These are phyloP conservation scores for Neoscytalidium dimidiatum DNA, from an alignment of 2,329 filamentous ascomycete genomes.

Conservation along the genomic window DNA sequence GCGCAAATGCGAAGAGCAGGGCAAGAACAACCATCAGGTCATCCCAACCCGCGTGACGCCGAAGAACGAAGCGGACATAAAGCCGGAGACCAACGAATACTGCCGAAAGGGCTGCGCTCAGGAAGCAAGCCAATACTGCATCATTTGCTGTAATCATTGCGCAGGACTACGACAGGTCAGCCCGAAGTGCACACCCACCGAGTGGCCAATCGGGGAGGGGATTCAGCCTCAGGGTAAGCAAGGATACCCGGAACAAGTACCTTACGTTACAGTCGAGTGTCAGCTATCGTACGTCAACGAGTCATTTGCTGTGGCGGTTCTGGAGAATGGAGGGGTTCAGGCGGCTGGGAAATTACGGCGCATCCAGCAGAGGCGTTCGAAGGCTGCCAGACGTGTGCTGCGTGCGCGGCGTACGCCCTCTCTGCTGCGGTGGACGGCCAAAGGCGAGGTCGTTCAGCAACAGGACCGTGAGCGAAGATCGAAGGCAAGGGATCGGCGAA, in stretches of 20 bases:
- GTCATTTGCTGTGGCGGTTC: neutral
- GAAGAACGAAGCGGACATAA: neutral
- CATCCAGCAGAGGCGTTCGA: too few species aligned
- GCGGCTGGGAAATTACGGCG: neutral
- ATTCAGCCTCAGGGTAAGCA: neutral
- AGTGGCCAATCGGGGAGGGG: neutral
- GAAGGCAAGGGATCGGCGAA: neutral
- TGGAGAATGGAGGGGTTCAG: neutral
- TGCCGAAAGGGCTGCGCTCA: neutral
- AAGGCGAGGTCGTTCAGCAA: too few species aligned
- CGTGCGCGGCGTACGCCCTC: too few species aligned
- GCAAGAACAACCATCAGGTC: constrained; percentile 4
- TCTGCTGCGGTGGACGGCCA: too few species aligned
- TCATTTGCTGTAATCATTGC: neutral
- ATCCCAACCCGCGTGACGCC: neutral
- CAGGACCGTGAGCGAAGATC: neutral
- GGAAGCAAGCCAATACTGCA: neutral
- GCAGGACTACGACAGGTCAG: neutral
- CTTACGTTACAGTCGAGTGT: neutral
- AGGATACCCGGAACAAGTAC: neutral
- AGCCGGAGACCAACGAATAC: constrained; percentile 8
- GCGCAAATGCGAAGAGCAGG: neutral
- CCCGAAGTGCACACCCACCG: neutral
- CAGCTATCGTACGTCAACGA: neutral
- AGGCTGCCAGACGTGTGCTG: too few species aligned